A percentile compares a stretch with the other conserved stretches of the same genome.
phyloP scores from a whole-genome alignment of 306 rosid genomes.

The Dryas octopetala region DNA sequence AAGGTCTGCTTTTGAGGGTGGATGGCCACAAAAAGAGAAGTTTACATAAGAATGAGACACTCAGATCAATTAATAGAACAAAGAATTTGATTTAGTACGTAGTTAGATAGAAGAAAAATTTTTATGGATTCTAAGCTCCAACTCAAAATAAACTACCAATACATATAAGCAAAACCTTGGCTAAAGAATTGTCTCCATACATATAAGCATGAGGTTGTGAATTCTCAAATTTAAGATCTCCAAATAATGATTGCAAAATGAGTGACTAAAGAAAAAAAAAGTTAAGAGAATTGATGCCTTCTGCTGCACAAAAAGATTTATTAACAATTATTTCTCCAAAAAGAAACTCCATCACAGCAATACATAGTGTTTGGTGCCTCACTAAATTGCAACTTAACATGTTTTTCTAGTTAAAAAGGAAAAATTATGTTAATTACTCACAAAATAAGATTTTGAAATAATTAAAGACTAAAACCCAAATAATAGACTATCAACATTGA shows the following conservation, averaged over 20 bases:
- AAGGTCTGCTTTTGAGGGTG: constrained; percentile 54
- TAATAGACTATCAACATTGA: too few relatives aligned
- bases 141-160: neutral
- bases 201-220: too few relatives aligned
- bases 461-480: too few relatives aligned
- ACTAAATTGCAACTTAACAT: neutral
- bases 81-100: neutral
- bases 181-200: too few relatives aligned
- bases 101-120: neutral
- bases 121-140: neutral
- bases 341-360: too few relatives aligned
- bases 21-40: constrained; percentile 47
- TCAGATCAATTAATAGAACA: neutral
- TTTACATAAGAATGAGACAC: neutral
- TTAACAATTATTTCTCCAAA: too few relatives aligned
- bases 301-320: too few relatives aligned
- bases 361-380: too few relatives aligned
- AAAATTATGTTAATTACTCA: neutral
- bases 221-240: neutral
- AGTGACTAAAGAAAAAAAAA: neutral
- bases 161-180: too few relatives aligned
- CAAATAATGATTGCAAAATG: neutral
- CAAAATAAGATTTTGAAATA: neutral
- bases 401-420: neutral
- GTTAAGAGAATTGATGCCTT: neutral